Base-by-base conservation (phyloP, 2,329 filamentous ascomycete species). In the Diaporthe caulivora region DNA sequence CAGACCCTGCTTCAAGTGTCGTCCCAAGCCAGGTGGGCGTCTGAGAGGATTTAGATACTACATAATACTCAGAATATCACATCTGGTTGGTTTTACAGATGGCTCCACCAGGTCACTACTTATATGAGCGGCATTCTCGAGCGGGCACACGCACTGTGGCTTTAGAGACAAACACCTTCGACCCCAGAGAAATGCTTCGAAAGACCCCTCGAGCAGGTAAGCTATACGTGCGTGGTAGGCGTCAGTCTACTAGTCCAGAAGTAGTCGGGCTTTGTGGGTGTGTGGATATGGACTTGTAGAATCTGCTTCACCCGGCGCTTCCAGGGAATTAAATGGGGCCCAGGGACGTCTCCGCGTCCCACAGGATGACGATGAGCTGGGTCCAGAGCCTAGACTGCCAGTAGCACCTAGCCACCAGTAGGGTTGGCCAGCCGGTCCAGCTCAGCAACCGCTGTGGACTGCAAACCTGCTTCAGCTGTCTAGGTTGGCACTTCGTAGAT, bases 361-460 rank as follows among this genome's bases (percentile, higher is more conserved):
- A 53, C 62, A 53, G 40, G 62, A 67, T 67, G 62, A 67, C 62
- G 62, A 53, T 67, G 47, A 40, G 62, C 62, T 53, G 62, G 62
- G 62, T 21, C 62, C 62, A 53, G 47, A 67, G 34, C 47, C 47
- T 37, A 40, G 47, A 67, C 58, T 62, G 21, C 40, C 29, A 55
- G 29, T 21, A 21, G 57, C 57, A 44, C n/a, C 40, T 67, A 40
- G 44, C 24, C 47, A 2, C 29, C 29, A 47, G 62, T 53, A 47
- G 62, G 51, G 62, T 53, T 53, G 62, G 29, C 47, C 31, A 49
- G 29, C 37, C 44, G 26, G 37, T 13, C 34, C 57, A 26, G 44
- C 40, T 29, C 40, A 47, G 10, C 21, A 49, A 10, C 42, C 34
- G 60, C 60, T 37, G 29, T 65, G 17, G 18, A 29, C 40, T 24